These are phyloP conservation scores for Chaetothyriales sp. DNA, from an alignment of 2,329 filamentous ascomycete species.

Conservation along the genomic window DNA sequence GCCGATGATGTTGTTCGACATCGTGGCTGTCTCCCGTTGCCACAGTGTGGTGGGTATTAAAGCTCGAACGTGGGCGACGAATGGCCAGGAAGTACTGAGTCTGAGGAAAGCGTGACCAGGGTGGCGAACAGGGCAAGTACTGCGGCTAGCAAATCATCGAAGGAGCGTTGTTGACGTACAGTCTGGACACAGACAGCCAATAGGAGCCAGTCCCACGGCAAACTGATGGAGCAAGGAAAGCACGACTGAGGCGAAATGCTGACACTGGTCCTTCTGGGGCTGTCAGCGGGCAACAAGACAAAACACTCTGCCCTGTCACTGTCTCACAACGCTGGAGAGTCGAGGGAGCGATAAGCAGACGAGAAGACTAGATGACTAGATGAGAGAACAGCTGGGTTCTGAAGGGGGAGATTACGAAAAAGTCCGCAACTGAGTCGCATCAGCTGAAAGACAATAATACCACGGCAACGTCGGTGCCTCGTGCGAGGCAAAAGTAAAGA, in stretches of 20 bases:
- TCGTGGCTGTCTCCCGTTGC: slow-evolving; percentile 15
- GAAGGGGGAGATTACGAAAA: not conserved
- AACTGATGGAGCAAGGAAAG: slow-evolving; percentile 4
- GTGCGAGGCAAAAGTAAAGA: not conserved
- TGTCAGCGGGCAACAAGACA: not conserved
- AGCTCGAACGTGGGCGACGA: slow-evolving; percentile 1
- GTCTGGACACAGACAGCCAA: slow-evolving; percentile 7
- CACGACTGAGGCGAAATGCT: not conserved
- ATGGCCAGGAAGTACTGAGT: slow-evolving; percentile 1
- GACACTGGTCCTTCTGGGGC: not conserved
- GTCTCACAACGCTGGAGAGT: not conserved
- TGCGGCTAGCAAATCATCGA: slow-evolving; percentile 12
- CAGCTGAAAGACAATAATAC: not conserved
- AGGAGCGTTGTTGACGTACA: slow-evolving; percentile 1
- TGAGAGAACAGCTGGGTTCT: not conserved
- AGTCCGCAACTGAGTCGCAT: not conserved
- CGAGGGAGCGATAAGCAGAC: not conserved
- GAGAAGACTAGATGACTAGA: not conserved
- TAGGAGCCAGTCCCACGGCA: slow-evolving; percentile 14
- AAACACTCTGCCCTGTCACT: not conserved
- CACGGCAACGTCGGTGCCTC: not conserved
- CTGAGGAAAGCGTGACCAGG: slow-evolving; percentile 3
- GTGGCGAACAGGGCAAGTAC: slow-evolving; percentile 7
- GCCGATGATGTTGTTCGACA: slow-evolving; percentile 53
- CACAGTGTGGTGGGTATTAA: slow-evolving; percentile 5